A percentile compares a stretch with the other conserved stretches of the same genome.
Conservation (phyloP, 2,329 filamentous ascomycete species). For the Ophiognomonia clavigignenti-juglandacearum region DNA sequence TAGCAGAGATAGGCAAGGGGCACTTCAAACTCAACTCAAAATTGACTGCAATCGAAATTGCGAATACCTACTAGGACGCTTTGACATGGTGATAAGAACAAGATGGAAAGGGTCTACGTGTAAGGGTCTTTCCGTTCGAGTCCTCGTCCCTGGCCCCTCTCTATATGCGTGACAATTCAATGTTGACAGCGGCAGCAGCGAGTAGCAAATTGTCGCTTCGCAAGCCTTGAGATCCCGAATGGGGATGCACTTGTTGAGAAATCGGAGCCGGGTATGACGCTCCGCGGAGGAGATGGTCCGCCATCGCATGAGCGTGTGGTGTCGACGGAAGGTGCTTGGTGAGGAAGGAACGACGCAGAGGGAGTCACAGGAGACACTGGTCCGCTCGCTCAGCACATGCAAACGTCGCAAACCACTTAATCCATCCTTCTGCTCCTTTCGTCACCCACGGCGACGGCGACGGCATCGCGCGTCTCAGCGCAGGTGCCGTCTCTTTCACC, state of each 20-base stretch:
- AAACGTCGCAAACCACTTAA: background rate
- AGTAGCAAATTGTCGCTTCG: too few species aligned
- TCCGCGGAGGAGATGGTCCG: background rate
- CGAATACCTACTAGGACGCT: background rate
- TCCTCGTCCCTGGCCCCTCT: too few species aligned
- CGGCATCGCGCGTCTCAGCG: background rate
- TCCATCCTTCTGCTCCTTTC: background rate
- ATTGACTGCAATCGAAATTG: background rate
- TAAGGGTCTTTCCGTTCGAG: background rate
- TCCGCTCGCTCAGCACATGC: background rate
- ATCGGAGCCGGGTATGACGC: too few species aligned
- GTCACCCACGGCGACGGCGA: background rate
- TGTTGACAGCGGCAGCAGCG: too few species aligned
- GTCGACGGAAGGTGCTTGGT: background rate
- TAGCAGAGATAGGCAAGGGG: background rate
- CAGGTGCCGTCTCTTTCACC: background rate
- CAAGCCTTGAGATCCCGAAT: too few species aligned
- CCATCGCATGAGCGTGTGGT: background rate
- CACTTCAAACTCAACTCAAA: background rate
- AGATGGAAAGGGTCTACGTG: background rate
- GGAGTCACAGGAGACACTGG: background rate
- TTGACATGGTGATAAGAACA: background rate
- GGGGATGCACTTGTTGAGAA: too few species aligned
- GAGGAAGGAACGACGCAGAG: slow-evolving; percentile 2
- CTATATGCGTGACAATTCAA: too few species aligned